Base-by-base conservation (phyloP, 257 asterid species). In the Petunia secreta region DNA sequence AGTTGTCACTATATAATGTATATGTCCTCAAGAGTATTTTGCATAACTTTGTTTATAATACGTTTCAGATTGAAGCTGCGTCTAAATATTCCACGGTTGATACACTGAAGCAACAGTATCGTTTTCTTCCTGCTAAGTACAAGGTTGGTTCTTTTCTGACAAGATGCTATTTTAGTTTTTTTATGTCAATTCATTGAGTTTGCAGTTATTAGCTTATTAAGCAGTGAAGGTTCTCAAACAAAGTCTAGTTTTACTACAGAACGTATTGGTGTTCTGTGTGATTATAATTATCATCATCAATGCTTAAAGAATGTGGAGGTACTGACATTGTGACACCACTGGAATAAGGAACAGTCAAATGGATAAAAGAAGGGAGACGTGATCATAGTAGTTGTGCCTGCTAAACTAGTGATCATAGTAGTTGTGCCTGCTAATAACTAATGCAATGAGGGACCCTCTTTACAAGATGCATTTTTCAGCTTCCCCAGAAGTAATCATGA, bases 41-140 rank as follows among this genome's bases (percentile, higher is more conserved):
- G 9, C 3, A 37, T 46, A 75, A 62, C 79, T 66, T 36, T 6
- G 50, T 59, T 65, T 71, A 14, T 65, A 43, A 62, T 82, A 83
- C 37, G 44, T 83, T 82, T 53, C 88, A 95, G 98, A 92, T 95
- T 76, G 98, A 95, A 91, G 95, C 93, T 80, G 87, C 94, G 62
- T 82, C 96, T 7, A 95, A 95, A 75, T 95, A 93, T 84, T 92
- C 99, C 50, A 95, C 99, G 1, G 99, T 95, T 40, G 97, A 95
- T 84, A 93, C 98, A 1, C 84, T 94, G 75, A 94, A 90, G 87
- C 98, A 94, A 77, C 98, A 92, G 75, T 92, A 87, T 86, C 71
- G 87, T 64, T 92, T 94, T 83, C 84, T 92, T 82, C 98, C 98
- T 75, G 98, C 97, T 52, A 93, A 92, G 85, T 73, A 89, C 87